Base-by-base conservation (phyloP, 345 rosid genomes). In the Pugionium dolabratum region DNA sequence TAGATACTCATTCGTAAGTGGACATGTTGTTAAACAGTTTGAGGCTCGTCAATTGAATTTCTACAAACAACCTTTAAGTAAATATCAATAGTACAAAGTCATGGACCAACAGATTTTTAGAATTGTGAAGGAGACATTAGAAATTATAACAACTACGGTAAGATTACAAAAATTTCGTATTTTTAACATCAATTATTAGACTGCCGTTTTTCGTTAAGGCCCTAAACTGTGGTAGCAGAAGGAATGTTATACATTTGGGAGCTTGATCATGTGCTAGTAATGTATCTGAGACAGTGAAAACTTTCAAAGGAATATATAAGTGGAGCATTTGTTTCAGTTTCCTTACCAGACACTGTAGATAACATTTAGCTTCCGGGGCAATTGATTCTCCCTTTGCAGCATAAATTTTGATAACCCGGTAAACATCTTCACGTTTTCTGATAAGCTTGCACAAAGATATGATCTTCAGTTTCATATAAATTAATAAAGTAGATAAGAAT, bases 371-470 rank as follows among this genome's bases (percentile, higher is more conserved):
- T 82, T 90, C 92, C 34, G 85, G 73, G 32, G 62, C 47, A 57
- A 66, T 75, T 79, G 82, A 66, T 54, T 88, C 92, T 51, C 87
- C 87, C 72, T 80, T 88, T 25, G 81, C 73, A 67, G 88, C 78
- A 66, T 81, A 82, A 62, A 87, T 81, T 72, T 84, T 90, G 47
- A 88, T 75, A 18, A 80, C 89, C 0, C 80, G 86, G 57, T 86
- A 90, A 56, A 93, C 87, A 66, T 93, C 97, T 76, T 88, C 97
- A 25, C 92, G 86, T 50, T 79, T 80, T 60, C 99, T 93, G 81
- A 77, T 78, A 57, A 72, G 79, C 80, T 78, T 68, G 81, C 83
- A 82, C 26, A 56, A 75, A 64, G 67, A 44, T 27, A 62, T 3
- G 31, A 51, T 45, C 41, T n/a, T 29, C 73, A 82, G 32, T 57